A percentile compares a stretch with the other conserved stretches of the same genome.
These are phyloP conservation scores for Thymus quinquecostatus DNA, from an alignment of 257 asterid species.

Conservation along the genomic window DNA sequence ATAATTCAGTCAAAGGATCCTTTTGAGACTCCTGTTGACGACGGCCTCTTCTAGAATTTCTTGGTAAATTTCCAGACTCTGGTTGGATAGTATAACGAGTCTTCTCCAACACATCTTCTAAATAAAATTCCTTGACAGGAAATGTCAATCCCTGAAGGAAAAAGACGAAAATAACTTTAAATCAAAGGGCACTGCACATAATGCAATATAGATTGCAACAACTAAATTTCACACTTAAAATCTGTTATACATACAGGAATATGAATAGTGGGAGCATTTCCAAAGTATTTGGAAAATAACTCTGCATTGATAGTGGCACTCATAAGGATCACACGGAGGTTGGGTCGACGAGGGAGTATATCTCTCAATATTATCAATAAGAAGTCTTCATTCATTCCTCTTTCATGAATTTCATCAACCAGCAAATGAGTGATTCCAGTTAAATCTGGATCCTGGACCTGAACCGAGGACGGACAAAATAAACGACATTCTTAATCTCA, in stretches of 20 bases:
- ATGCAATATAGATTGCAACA: constrained; percentile 28
- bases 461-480: constrained; percentile 32
- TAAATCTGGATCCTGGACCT: constrained; percentile 81
- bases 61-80: constrained; percentile 53
- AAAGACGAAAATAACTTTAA: not conserved
- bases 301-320: constrained; percentile 98
- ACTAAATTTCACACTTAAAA: constrained; percentile 18
- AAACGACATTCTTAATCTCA: constrained; percentile 26
- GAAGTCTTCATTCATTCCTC: constrained; percentile 98
- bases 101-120: constrained; percentile 92
- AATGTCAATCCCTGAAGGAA: constrained; percentile 82
- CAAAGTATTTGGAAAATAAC: constrained; percentile 79
- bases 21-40: constrained; percentile 63
- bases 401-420: constrained; percentile 97
- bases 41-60: constrained; percentile 72
- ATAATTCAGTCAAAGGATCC: constrained; percentile 78
- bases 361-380: constrained; percentile 80
- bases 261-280: constrained; percentile 85
- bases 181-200: constrained; percentile 7
- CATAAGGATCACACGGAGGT: constrained; percentile 88
- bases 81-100: constrained; percentile 59
- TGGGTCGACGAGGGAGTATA: constrained; percentile 94
- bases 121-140: constrained; percentile 82
- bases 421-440: constrained; percentile 85
- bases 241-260: constrained; percentile 66